Conservation (phyloP, 768 basidiomycete genomes). For the Podaxis sp. region DNA sequence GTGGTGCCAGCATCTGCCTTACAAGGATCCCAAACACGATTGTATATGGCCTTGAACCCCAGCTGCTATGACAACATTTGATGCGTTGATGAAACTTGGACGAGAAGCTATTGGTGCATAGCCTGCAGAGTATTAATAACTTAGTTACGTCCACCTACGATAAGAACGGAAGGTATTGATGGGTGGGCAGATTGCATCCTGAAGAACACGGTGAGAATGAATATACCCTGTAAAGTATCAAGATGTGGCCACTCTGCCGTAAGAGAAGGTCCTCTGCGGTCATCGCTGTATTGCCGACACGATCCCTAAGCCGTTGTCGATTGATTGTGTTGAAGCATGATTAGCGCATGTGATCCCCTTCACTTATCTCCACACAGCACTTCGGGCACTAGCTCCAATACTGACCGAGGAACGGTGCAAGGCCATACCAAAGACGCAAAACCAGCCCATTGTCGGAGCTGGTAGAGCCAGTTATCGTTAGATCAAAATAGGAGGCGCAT, state of each 20-base stretch:
- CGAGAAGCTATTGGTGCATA: constrained; percentile 13
- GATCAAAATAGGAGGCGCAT: background rate
- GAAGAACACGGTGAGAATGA: constrained; percentile 1
- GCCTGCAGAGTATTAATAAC: constrained; percentile 11
- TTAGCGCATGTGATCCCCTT: background rate
- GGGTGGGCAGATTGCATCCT: constrained; percentile 12
- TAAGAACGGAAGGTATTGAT: constrained; percentile 13
- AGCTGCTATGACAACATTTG: constrained; percentile 16
- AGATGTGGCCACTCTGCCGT: background rate
- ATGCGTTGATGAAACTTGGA: constrained; percentile 13
- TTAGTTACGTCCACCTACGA: constrained; percentile 4
- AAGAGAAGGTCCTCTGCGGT: background rate
- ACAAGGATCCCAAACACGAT: background rate
- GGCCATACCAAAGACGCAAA: background rate
- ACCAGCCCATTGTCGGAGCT: background rate
- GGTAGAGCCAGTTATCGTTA: background rate
- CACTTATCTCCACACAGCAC: background rate
- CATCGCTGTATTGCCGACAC: constrained; percentile 9
- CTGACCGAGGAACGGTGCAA: background rate
- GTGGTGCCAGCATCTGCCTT: background rate
- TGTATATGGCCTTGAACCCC: background rate
- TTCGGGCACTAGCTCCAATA: background rate
- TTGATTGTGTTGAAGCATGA: constrained; percentile 11
- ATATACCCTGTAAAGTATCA: constrained; percentile 1
- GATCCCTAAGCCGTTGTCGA: background rate